Conservation (phyloP, 129 eudicot species). For the Kitagawia praeruptora region DNA sequence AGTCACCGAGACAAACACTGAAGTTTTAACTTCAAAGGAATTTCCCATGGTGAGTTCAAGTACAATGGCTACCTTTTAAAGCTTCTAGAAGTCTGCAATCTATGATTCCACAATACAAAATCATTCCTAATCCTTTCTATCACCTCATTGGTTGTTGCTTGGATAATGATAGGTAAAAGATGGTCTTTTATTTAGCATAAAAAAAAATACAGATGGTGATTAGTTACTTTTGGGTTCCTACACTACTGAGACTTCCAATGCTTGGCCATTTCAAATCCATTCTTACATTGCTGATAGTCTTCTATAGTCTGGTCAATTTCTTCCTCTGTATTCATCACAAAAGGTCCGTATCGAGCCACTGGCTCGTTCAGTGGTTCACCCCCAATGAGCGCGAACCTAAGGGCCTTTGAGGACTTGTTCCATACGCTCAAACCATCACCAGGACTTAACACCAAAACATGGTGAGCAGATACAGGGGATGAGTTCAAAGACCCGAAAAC, state of each 20-base stretch:
- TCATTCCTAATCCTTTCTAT: background rate
- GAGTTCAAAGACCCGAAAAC: constrained; percentile 48
- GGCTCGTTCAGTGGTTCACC: constrained; percentile 84
- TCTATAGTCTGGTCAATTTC: constrained; percentile 71
- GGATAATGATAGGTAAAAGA: constrained; percentile 21
- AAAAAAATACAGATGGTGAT: no score
- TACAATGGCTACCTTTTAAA: background rate
- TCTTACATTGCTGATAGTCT: constrained; percentile 62
- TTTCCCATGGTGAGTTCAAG: no score
- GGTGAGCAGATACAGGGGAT: constrained; percentile 48
- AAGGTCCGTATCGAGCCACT: constrained; percentile 82
- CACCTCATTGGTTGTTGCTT: background rate
- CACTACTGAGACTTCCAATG: constrained; percentile 61
- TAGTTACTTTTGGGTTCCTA: no score
- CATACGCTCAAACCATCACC: constrained; percentile 83
- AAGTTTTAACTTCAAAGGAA: no score
- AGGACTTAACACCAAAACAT: constrained; percentile 54
- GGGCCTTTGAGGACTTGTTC: constrained; percentile 51
- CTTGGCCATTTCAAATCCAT: constrained; percentile 90
- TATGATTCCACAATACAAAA: constrained; percentile 3
- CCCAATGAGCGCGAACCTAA: constrained; percentile 65
- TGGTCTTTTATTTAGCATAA: background rate
- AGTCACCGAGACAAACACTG: no score
- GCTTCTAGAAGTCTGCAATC: constrained; percentile 13
- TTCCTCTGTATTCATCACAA: constrained; percentile 92